Evolutionary conservation across 2,329 filamentous ascomycete species (phyloP).

Genomic region (Stagonosporopsis vannaccii): DNA sequence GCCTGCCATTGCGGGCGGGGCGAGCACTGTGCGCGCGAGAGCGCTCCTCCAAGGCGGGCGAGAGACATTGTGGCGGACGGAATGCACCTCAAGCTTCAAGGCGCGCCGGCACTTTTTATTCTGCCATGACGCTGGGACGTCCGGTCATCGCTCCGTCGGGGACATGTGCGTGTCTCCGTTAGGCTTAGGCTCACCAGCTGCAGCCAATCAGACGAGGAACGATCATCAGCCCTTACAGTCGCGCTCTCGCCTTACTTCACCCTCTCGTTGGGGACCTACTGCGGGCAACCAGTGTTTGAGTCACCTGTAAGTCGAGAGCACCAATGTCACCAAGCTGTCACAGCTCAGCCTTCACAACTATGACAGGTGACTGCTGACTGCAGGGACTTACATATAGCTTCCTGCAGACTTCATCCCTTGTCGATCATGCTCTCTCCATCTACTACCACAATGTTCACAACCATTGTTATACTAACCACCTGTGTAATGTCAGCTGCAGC

Average conservation of each 20-base stretch:
- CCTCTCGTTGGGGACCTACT: too few relatives aligned
- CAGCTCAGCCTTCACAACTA: not conserved
- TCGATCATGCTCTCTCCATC: not conserved
- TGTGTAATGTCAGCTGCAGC: conserved; percentile 20
- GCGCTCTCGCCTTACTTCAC: not conserved
- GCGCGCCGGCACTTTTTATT: conserved; percentile 37
- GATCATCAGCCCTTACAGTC: conserved; percentile 2
- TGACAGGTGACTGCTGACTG: not conserved
- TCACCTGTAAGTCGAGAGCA: not conserved
- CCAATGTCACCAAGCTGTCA: not conserved
- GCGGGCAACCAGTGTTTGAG: not conserved
- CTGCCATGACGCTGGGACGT: not conserved
- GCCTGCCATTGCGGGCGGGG: conserved; percentile 43
- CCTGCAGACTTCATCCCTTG: not conserved
- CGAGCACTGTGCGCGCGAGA: conserved; percentile 43
- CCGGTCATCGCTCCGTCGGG: conserved; percentile 22
- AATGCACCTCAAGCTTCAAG: conserved; percentile 16
- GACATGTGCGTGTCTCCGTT: conserved; percentile 23
- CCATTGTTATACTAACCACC: not conserved
- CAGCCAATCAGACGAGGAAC: conserved; percentile 30
- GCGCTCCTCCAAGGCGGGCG: conserved; percentile 44
- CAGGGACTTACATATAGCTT: not conserved
- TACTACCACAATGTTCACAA: not conserved
- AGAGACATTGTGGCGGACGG: conserved; percentile 42
- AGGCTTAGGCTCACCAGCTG: not conserved